Conservation (phyloP, 148 eudicot genomes). For the Cornus controversa region DNA sequence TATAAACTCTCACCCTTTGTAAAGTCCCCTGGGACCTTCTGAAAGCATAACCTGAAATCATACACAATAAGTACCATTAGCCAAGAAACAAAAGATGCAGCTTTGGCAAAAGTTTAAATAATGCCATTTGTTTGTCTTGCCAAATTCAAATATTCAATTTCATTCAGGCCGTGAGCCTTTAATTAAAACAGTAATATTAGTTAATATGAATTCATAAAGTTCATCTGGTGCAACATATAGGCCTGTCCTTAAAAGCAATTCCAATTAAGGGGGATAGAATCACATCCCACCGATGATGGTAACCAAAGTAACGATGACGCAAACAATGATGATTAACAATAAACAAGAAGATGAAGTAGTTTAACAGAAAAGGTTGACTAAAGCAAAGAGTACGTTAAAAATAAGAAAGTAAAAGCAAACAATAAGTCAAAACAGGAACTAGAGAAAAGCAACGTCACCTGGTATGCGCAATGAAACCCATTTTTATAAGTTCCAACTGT, state of each 20-base stretch:
- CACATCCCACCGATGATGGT: no score
- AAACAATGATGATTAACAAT: background rate
- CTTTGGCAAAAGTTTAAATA: background rate
- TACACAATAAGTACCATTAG: constrained; percentile 13
- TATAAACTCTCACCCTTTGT: constrained; percentile 74
- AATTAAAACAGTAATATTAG: background rate
- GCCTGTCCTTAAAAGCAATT: background rate
- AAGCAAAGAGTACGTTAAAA: background rate
- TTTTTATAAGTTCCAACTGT: constrained; percentile 55
- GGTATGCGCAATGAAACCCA: constrained; percentile 83
- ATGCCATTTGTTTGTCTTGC: no score
- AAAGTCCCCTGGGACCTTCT: constrained; percentile 85
- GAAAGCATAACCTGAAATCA: constrained; percentile 62
- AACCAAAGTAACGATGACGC: background rate
- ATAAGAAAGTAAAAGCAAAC: no score
- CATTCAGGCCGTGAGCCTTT: background rate
- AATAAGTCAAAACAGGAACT: no score
- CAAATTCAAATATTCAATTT: background rate
- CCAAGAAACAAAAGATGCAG: background rate
- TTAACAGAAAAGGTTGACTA: background rate
- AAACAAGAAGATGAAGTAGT: no score
- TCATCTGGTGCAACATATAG: background rate
- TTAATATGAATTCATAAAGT: no score
- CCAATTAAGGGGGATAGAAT: no score
- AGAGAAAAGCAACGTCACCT: constrained; percentile 38